A percentile compares a stretch with the other conserved stretches of the same genome.
Conservation (phyloP, 176 grass and related monocot species). For the Pharus latifolius region DNA sequence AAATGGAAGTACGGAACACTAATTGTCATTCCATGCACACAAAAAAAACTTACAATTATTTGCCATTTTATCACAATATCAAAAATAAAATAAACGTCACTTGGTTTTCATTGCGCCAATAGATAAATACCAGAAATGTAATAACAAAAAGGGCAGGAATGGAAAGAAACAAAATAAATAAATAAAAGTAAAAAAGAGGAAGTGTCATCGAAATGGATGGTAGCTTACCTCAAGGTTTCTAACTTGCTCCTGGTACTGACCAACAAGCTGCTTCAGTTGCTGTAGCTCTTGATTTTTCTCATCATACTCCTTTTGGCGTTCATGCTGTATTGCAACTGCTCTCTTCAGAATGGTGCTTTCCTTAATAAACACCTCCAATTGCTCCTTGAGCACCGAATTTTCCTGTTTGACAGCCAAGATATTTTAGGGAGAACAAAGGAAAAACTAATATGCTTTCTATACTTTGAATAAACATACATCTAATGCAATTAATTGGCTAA, state of each 20-base stretch:
- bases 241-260: conserved; percentile 46
- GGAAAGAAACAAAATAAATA: not conserved
- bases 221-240: conserved; percentile 37
- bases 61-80: not conserved
- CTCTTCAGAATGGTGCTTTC: conserved; percentile 42
- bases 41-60: not conserved
- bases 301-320: conserved; percentile 36
- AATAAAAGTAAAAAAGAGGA: not conserved
- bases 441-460: not conserved
- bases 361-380: conserved; percentile 19
- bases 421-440: not conserved
- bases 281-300: conserved; percentile 27
- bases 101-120: not conserved
- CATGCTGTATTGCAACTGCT: conserved; percentile 45
- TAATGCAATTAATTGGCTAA: not conserved
- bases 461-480: not conserved
- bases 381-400: conserved; percentile 42
- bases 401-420: conserved; percentile 6
- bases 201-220: too few relatives aligned
- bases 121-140: not conserved
- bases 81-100: not conserved
- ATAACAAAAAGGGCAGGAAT: not conserved
- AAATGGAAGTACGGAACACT: not conserved
- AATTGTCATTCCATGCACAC: not conserved
- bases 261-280: conserved; percentile 25